A percentile compares a stretch with the other conserved stretches of the same genome.
Conservation (phyloP, 2,329 filamentous ascomycete genomes). For the Penicillium glabrum region DNA sequence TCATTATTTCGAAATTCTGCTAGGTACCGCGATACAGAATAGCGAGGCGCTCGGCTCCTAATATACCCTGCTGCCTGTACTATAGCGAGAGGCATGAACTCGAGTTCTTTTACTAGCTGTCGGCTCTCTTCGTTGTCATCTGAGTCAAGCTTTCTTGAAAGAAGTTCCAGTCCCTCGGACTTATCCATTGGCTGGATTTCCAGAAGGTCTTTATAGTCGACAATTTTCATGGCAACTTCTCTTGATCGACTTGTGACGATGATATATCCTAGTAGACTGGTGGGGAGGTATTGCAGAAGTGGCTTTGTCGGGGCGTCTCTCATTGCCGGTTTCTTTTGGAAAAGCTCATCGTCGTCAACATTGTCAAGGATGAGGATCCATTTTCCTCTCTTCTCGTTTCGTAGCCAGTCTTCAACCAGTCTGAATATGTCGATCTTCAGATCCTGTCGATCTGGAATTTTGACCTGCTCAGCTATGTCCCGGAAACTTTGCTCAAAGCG, state of each 20-base stretch:
- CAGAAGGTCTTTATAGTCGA: background rate
- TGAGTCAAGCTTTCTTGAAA: background rate
- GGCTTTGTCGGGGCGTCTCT: background rate
- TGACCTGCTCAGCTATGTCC: constrained; percentile 33
- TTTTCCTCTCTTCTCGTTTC: constrained; percentile 9
- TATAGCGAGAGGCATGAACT: constrained; percentile 31
- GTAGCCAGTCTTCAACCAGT: constrained; percentile 24
- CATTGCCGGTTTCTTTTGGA: background rate
- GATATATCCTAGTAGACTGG: background rate
- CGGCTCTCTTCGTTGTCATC: background rate
- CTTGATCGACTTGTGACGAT: background rate
- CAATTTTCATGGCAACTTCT: background rate
- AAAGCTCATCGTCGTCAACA: constrained; percentile 19
- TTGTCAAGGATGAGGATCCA: constrained; percentile 29
- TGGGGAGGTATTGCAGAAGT: background rate
- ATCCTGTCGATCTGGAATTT: constrained; percentile 29
- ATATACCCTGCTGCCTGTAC: constrained; percentile 31
- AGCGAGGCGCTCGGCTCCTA: background rate
- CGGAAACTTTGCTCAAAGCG: constrained; percentile 36
- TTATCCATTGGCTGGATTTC: background rate
- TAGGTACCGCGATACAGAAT: constrained; percentile 6
- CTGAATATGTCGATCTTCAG: constrained; percentile 32
- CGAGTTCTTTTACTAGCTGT: constrained; percentile 11
- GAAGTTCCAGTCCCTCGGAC: background rate
- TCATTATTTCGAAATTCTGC: constrained; percentile 35